Evolutionary conservation across 2,329 filamentous ascomycete species (phyloP).

Genomic region (Venturia effusa): DNA sequence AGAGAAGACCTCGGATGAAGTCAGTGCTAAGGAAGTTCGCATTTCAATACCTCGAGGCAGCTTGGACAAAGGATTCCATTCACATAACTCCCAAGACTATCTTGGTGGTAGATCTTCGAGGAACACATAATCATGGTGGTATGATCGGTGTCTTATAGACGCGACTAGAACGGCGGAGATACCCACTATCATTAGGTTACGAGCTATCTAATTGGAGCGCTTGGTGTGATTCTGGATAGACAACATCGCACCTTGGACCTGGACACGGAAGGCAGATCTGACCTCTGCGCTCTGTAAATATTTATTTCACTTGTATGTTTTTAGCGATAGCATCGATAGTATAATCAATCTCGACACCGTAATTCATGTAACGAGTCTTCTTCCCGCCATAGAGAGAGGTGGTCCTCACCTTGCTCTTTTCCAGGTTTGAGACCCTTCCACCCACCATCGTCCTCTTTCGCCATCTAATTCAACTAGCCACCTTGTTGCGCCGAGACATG

Average conservation of each 20-base stretch:
- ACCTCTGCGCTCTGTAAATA: background rate
- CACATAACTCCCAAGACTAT: background rate
- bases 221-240: background rate
- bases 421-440: too few relatives aligned
- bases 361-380: too few relatives aligned
- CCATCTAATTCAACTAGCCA: too few relatives aligned
- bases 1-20: background rate
- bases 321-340: background rate
- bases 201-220: background rate
- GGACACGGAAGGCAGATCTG: background rate
- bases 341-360: too few relatives aligned
- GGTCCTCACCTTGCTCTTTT: too few relatives aligned
- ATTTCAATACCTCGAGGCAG: slow-evolving; percentile 3
- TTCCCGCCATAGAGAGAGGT: too few relatives aligned
- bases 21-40: background rate
- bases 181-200: background rate
- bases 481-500: too few relatives aligned
- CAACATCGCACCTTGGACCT: background rate
- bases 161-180: background rate
- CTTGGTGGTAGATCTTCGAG: background rate
- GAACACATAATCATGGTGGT: background rate
- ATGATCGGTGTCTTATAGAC: background rate
- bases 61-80: background rate
- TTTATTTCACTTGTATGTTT: background rate
- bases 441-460: too few relatives aligned